A percentile compares a stretch with the other conserved stretches of the same genome.
Evolutionary conservation across 2,329 filamentous ascomycete species (phyloP).

Genomic region (Madurella fahalii): DNA sequence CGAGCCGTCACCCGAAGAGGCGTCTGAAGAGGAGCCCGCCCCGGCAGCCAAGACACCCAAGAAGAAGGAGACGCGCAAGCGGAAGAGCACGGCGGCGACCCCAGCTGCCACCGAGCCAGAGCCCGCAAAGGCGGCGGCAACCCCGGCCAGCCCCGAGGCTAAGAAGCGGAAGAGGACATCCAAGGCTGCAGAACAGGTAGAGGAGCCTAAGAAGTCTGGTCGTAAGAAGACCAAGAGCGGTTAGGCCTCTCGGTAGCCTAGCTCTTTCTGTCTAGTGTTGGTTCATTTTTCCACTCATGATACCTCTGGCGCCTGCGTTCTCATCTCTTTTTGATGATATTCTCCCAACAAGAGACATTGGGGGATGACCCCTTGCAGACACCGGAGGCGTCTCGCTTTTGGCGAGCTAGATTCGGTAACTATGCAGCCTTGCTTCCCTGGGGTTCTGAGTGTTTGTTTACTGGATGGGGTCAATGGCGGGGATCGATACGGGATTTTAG

Average conservation of each 20-base stretch:
- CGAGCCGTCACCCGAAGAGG: constrained; percentile 32
- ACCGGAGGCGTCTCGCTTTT: background rate
- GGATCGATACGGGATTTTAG: background rate
- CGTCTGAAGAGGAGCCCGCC: constrained; percentile 38
- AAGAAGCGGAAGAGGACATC: constrained; percentile 60
- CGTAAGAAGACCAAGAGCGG: constrained; percentile 53
- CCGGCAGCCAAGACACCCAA: constrained; percentile 55
- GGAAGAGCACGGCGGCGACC: constrained; percentile 43
- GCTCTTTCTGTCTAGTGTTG: constrained; percentile 26
- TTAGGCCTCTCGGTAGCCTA: constrained; percentile 27
- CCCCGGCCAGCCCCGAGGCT: constrained; percentile 50
- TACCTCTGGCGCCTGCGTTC: constrained; percentile 25
- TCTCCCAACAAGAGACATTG: constrained; percentile 7
- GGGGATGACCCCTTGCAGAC: background rate
- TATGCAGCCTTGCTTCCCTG: background rate
- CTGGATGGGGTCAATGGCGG: background rate
- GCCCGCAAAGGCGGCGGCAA: constrained; percentile 36
- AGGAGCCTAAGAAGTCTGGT: constrained; percentile 57
- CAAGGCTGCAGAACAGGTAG: constrained; percentile 50
- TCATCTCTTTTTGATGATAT: constrained; percentile 19
- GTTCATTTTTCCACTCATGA: constrained; percentile 30
- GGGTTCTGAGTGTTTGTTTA: background rate
- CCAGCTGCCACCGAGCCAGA: constrained; percentile 44
- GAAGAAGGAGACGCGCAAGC: constrained; percentile 52
- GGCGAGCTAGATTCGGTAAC: too few relatives aligned